phyloP scores from a whole-genome alignment of 345 rosid genomes.

The Rhodamnia rubescens region DNA sequence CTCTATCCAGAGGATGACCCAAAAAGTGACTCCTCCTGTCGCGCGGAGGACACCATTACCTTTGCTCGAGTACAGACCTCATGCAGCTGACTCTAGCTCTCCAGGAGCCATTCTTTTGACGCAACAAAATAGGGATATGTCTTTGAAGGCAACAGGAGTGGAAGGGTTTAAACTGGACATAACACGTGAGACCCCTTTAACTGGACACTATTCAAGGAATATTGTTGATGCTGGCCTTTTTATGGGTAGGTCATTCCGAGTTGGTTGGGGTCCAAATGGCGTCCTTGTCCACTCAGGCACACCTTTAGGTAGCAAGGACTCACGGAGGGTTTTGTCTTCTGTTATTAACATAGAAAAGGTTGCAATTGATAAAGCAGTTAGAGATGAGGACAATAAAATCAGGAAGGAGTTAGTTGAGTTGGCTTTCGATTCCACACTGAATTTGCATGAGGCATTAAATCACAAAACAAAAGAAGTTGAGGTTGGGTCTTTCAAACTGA shows the following conservation, averaged over 20 bases:
- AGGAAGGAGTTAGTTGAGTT: conserved; percentile 61
- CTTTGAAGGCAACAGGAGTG: conserved; percentile 30
- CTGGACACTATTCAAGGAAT: conserved; percentile 56
- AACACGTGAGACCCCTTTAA: conserved; percentile 51
- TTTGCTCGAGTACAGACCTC: conserved; percentile 69
- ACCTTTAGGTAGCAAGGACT: conserved; percentile 34
- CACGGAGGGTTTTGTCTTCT: conserved; percentile 55
- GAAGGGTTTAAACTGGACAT: conserved; percentile 77
- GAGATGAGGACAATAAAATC: conserved; percentile 55
- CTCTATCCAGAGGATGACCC: conserved; percentile 31
- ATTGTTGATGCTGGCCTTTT: conserved; percentile 91
- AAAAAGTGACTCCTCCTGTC: conserved; percentile 35
- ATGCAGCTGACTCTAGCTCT: conserved; percentile 31
- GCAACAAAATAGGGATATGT: conserved; percentile 56
- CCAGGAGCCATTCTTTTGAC: conserved; percentile 59
- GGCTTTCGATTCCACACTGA: conserved; percentile 70
- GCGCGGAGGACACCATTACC: conserved; percentile 61
- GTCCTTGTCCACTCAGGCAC: conserved; percentile 78
- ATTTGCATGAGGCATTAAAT: conserved; percentile 53
- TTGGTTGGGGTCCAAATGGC: conserved; percentile 98
- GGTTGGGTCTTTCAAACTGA: conserved; percentile 59
- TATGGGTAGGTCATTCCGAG: conserved; percentile 97
- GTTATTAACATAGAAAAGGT: conserved; percentile 67
- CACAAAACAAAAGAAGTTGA: conserved; percentile 50
- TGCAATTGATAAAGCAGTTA: conserved; percentile 73